Base-by-base conservation (phyloP, 257 asterid genomes). In the Thymus mandschuricus region DNA sequence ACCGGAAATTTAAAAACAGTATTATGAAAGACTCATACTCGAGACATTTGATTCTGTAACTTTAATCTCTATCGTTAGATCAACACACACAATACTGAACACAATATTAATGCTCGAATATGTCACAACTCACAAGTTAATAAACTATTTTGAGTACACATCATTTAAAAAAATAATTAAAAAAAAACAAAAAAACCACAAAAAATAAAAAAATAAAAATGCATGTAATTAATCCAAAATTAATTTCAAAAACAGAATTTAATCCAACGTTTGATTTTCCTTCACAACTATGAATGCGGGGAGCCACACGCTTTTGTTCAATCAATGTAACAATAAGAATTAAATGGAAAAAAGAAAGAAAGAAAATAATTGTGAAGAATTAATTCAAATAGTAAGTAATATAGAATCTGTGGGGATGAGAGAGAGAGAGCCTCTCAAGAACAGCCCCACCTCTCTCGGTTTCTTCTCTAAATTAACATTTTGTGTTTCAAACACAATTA, bases 371-470 rank as follows among this genome's bases (percentile, higher is more conserved):
- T 15, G 59, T 60, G 51, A 66, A 44, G 1, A 15, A 6, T 10
- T 34, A 54, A 34, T 61, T 43, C 34, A 15, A 49, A 30, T 34
- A 63, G 58, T 57, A 21, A 21, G 21, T 51, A 34, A 8, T 67
- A 57, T 2, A 61, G 67, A 68, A 66, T 4, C 48, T 61, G 69
- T 28, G 66, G 50, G 69, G 55, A 21, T 21, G 21, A 21, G 69
- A 70, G 77, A 70, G 80, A 74, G 76, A 52, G 62, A 65, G 76
- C 68, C 51, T 52, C 60, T 60, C 73, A 60, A 70, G 63, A 45
- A 12, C 8, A 66, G 48, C 67, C 72, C 68, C 77, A 61, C 74
- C 68, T 64, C 76, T 61, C 76, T 61, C 64, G 71, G 50, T 62
- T 58, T 76, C 71, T 48, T 48, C 66, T 31, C 43, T 12, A 45